Evolutionary conservation across 164 flowering plant species (phyloP).

Genomic region (Euptelea pleiosperma): DNA sequence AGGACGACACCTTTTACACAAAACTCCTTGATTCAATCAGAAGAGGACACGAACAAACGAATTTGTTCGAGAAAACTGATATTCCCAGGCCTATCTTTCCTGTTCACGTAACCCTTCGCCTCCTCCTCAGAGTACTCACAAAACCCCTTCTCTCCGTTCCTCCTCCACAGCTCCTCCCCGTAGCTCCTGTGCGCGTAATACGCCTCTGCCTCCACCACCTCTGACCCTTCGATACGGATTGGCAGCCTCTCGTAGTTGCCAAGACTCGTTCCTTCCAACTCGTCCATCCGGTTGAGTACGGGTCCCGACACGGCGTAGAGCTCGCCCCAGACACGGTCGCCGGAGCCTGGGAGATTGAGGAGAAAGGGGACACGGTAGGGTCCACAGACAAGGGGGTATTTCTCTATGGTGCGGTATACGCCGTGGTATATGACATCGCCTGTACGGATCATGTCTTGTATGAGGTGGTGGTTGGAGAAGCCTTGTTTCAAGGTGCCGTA

Average conservation of each 20-base stretch:
- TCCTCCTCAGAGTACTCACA: slow-evolving; percentile 44
- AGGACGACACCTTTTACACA: too few species aligned
- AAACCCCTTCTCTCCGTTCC: slow-evolving; percentile 50
- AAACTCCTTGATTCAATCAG: too few species aligned
- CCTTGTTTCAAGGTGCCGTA: slow-evolving; percentile 87
- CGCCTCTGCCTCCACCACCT: slow-evolving; percentile 42
- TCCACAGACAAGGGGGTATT: slow-evolving; percentile 81
- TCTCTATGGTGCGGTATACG: slow-evolving; percentile 31
- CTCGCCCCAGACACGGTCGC: slow-evolving; percentile 64
- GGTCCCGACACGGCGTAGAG: slow-evolving; percentile 60
- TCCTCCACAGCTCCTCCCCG: slow-evolving; percentile 67
- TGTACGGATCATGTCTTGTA: slow-evolving; percentile 46
- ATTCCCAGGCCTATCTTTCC: slow-evolving; percentile 59
- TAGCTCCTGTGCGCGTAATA: slow-evolving; percentile 72
- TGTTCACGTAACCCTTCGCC: slow-evolving; percentile 63
- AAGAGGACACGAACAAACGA: slow-evolving; percentile 32
- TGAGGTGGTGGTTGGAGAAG: slow-evolving; percentile 72
- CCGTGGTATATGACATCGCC: slow-evolving; percentile 66
- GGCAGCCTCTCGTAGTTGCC: slow-evolving; percentile 75
- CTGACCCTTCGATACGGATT: too few species aligned
- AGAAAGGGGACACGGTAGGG: slow-evolving; percentile 86
- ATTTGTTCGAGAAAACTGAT: slow-evolving; percentile 60
- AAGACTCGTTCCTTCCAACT: slow-evolving; percentile 55
- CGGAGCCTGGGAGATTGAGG: slow-evolving; percentile 62
- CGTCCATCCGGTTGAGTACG: slow-evolving; percentile 60